These are phyloP conservation scores for Thelephora ganbajun DNA, from an alignment of 768 basidiomycete species.

Conservation along the genomic window DNA sequence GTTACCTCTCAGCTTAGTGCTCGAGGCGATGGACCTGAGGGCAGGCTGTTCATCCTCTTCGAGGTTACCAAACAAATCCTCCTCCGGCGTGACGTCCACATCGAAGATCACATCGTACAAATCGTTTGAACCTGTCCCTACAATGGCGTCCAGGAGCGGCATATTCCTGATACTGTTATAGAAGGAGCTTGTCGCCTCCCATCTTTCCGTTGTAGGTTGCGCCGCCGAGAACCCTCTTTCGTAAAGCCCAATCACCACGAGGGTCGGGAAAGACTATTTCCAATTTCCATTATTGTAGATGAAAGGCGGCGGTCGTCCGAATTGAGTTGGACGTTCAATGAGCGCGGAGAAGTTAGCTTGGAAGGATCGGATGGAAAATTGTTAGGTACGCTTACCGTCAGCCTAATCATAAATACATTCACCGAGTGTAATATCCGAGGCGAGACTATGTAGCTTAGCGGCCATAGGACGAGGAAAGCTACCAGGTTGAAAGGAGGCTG, in stretches of 20 bases:
- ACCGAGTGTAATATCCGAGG: conserved; percentile 69
- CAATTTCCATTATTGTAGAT: not conserved
- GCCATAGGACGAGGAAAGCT: conserved; percentile 70
- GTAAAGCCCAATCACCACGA: conserved; percentile 64
- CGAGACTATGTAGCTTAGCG: conserved; percentile 58
- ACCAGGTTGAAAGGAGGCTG: conserved; percentile 82
- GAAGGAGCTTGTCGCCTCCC: conserved; percentile 38
- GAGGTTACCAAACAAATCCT: conserved; percentile 37
- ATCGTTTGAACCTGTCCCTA: conserved; percentile 55
- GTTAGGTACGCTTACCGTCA: conserved; percentile 40
- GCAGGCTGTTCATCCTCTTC: conserved; percentile 17
- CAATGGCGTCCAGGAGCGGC: conserved; percentile 60
- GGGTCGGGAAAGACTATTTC: conserved; percentile 55
- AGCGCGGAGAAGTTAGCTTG: not conserved
- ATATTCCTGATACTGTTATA: conserved; percentile 59
- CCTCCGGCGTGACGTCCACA: conserved; percentile 34
- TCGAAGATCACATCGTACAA: conserved; percentile 74
- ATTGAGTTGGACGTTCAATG: no score
- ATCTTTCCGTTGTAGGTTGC: conserved; percentile 32
- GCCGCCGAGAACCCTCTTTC: conserved; percentile 56
- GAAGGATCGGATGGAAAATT: not conserved
- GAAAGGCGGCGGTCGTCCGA: not conserved
- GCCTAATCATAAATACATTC: conserved; percentile 77
- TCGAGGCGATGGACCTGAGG: conserved; percentile 1
- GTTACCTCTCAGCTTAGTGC: not conserved